Evolutionary conservation across 2,329 filamentous ascomycete species (phyloP).

Genomic region (Graphilbum fragrans): DNA sequence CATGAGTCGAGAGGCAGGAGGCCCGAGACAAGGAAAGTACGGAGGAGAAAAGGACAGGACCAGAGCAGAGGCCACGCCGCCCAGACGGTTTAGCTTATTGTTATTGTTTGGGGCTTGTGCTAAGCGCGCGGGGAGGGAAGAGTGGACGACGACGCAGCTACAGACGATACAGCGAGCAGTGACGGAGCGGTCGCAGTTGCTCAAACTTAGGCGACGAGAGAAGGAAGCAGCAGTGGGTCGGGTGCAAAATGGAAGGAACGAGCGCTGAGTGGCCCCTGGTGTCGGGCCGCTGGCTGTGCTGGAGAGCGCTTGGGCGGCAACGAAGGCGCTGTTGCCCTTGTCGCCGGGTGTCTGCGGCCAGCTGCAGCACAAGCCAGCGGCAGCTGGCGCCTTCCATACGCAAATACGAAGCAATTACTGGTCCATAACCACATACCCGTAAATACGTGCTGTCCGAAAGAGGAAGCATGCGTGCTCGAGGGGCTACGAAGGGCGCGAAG

Average conservation of each 20-base stretch:
- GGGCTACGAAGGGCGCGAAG: no score
- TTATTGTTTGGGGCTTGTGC: conserved; percentile 1
- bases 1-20: background rate
- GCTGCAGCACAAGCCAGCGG: no score
- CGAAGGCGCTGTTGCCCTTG: no score
- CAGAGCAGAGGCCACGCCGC: background rate
- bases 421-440: no score
- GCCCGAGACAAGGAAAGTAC: background rate
- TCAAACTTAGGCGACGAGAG: background rate
- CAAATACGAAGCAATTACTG: no score
- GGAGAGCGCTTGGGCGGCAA: no score
- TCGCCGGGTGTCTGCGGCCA: no score
- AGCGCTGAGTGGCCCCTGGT: conserved; percentile 1
- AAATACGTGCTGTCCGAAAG: no score
- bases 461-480: no score
- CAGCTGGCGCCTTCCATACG: no score
- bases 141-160: background rate
- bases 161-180: background rate
- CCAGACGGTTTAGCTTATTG: conserved; percentile 1
- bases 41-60: background rate
- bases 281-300: background rate
- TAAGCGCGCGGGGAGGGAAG: conserved; percentile 6
- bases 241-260: background rate
- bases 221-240: background rate
- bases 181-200: background rate